A percentile compares a stretch with the other conserved stretches of the same genome.
phyloP scores from a whole-genome alignment of 495 filamentous ascomycete genomes.

The Penicillium ucsense region DNA sequence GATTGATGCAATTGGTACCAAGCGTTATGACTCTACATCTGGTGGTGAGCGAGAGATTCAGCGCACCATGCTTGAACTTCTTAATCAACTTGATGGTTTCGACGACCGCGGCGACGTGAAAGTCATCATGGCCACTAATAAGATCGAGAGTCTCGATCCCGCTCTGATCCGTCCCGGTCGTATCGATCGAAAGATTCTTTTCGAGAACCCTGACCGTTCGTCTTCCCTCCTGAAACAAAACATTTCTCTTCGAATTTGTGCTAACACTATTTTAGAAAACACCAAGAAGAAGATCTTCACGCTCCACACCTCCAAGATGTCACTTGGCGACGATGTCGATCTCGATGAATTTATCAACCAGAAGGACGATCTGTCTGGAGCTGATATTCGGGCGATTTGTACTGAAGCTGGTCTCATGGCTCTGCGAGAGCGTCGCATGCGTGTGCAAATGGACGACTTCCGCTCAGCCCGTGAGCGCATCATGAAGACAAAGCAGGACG shows the following conservation, averaged over 20 bases:
- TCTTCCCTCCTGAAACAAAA: not conserved
- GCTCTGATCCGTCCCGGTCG: constrained; percentile 93
- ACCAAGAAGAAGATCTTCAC: constrained; percentile 99
- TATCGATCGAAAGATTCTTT: constrained; percentile 98
- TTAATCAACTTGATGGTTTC: constrained; percentile 98
- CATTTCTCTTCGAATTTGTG: not conserved
- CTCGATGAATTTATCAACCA: constrained; percentile 97
- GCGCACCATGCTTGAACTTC: constrained; percentile 95
- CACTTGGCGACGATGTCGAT: constrained; percentile 86
- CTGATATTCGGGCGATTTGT: constrained; percentile 98
- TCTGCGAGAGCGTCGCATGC: constrained; percentile 89
- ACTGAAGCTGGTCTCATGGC: constrained; percentile 95
- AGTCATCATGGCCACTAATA: constrained; percentile 99
- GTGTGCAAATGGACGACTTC: constrained; percentile 98
- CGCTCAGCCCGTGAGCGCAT: constrained; percentile 85
- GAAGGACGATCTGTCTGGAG: constrained; percentile 95
- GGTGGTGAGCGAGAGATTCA: constrained; percentile 97
- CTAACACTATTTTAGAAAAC: constrained; percentile 48
- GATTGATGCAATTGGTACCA: constrained; percentile 98
- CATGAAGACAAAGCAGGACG: constrained; percentile 97
- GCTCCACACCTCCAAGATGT: constrained; percentile 99
- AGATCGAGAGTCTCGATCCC: constrained; percentile 96
- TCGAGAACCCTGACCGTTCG: constrained; percentile 94
- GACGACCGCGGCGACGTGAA: constrained; percentile 99
- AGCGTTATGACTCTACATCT: constrained; percentile 95